Evolutionary conservation across 2,329 filamentous ascomycete genomes (phyloP).

Genomic region (Claviceps digitariae): DNA sequence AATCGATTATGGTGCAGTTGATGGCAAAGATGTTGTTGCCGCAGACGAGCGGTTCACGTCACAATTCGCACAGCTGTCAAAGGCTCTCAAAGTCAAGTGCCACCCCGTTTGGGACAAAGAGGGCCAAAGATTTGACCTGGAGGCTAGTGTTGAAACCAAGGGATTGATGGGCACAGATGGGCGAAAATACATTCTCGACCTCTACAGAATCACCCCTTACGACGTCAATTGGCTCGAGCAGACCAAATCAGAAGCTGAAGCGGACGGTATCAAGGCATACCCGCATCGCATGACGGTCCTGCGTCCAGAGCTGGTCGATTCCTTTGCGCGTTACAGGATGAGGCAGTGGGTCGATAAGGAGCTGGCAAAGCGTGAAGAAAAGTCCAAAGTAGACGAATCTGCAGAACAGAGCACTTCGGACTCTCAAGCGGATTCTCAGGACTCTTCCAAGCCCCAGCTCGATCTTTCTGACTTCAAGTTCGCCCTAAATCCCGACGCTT

Average conservation of each 20-base stretch:
- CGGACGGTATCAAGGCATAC: conserved; percentile 42
- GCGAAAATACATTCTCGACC: conserved; percentile 90
- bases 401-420: conserved; percentile 22
- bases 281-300: conserved; percentile 95
- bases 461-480: conserved; percentile 82
- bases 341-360: conserved; percentile 77
- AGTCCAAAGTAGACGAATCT: conserved; percentile 21
- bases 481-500: conserved; percentile 86
- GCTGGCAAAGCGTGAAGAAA: conserved; percentile 45
- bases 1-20: conserved; percentile 96
- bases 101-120: conserved; percentile 98
- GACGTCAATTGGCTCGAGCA: conserved; percentile 88
- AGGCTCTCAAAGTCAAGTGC: conserved; percentile 80
- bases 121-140: conserved; percentile 74
- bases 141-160: conserved; percentile 95
- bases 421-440: conserved; percentile 23
- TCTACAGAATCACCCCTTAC: conserved; percentile 87
- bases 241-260: conserved; percentile 35
- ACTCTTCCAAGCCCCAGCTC: conserved; percentile 42
- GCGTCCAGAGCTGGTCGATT: conserved; percentile 77
- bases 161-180: conserved; percentile 94
- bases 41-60: conserved; percentile 75
- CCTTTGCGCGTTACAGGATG: conserved; percentile 73
- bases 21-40: conserved; percentile 90
- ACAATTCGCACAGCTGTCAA: conserved; percentile 81